A percentile compares a stretch with the other conserved stretches of the same genome.
Conservation (phyloP, 192 early-diverging fungal species). For the Kappamyces sp. region DNA sequence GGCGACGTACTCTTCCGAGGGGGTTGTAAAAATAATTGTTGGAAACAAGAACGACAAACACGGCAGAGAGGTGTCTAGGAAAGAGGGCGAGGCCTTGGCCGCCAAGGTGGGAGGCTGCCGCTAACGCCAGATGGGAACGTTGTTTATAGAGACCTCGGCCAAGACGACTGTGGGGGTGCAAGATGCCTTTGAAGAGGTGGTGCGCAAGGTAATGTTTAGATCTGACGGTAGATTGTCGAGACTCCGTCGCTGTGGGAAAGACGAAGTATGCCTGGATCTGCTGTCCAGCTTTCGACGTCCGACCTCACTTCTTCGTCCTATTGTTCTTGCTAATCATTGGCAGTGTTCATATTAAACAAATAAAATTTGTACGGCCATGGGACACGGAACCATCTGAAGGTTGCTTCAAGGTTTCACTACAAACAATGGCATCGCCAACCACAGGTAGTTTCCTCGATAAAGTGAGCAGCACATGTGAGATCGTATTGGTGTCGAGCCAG, state of each 20-base stretch:
- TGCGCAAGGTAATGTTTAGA: constrained; percentile 67
- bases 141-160: constrained; percentile 95
- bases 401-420: no score
- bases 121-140: constrained; percentile 57
- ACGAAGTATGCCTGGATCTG: no score
- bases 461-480: no score
- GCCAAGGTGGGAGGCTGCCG: constrained; percentile 28
- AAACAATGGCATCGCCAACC: no score
- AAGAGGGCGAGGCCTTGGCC: constrained; percentile 91
- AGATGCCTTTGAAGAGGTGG: constrained; percentile 92
- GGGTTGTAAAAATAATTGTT: constrained; percentile 95
- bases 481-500: no score
- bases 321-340: no score
- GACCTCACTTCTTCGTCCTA: no score
- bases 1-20: constrained; percentile 81
- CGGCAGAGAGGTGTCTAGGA: constrained; percentile 64
- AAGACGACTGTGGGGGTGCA: constrained; percentile 89
- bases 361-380: no score
- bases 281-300: no score
- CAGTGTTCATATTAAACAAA: no score
- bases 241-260: constrained; percentile 32
- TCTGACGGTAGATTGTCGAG: constrained; percentile 27
- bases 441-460: no score
- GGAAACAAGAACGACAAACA: constrained; percentile 98
- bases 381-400: no score